Evolutionary conservation across 2,329 filamentous ascomycete species (phyloP), one percentile per base, ranked within the genome.

Genomic region (Colletotrichum tanaceti): DNA sequence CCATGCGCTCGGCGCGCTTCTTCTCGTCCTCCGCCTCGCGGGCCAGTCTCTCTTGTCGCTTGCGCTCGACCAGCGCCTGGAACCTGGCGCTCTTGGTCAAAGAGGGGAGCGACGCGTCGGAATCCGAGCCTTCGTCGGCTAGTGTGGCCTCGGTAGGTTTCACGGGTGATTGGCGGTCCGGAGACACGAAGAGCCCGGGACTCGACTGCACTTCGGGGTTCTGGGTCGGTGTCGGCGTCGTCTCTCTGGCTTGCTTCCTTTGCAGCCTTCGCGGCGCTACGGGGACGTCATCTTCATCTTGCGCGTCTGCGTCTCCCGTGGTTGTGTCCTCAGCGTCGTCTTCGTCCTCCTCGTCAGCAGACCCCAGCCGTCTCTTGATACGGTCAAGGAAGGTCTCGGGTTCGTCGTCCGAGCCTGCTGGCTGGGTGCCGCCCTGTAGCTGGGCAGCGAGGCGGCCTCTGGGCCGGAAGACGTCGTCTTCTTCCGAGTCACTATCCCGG

Each of bases 1-100:
- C 80, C 10, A 74, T 72, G 49, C 80, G 81, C 70, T 85, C 85
- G 22, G 81, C 80, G 22, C 79, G 79, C 71, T 84, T 83, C 41
- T 80, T 82, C 60, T 84, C 84, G 67, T 86, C 83, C 70, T 86
- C 85, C 22, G 86, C 88, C 73, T 96, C 91, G 59, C 85, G 88
- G 4, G 87, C 90, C 43, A 90, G 81, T 9, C 91, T 86, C 75
- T 96, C 91, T 70, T 90, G 86, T 58, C 90, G 87, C 75, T 95
- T 96, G 73, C 89, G 87, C 53, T 89, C 89, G 13, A 96, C 86
- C 0, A 97, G 86, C 9, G 90, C 91, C 70, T 89, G 83, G 74
- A 97, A 90, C 5, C 90, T 88, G 47, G 87, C 83, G 57, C 88
- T 86, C 58, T 88, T 86, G 69, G 85, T 81, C 62, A 79, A 71